Conservation (phyloP, 2,329 filamentous ascomycete genomes). For the Endoconidiophora laricicola region DNA sequence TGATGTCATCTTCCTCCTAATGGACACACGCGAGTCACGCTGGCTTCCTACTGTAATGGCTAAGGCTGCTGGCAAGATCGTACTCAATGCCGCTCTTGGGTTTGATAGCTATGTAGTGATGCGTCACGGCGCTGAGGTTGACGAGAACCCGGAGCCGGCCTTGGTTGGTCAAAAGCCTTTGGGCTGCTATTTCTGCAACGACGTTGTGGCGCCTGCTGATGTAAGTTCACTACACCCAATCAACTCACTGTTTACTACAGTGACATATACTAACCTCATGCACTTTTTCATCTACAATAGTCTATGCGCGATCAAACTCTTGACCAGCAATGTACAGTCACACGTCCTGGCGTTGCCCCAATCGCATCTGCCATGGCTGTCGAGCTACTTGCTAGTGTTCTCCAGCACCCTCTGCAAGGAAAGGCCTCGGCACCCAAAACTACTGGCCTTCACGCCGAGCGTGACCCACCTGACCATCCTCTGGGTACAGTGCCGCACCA, state of each 20-base stretch:
- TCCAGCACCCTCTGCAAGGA: slow-evolving; percentile 68
- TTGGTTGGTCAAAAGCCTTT: slow-evolving; percentile 51
- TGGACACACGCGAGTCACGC: slow-evolving; percentile 86
- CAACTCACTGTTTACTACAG: slow-evolving; percentile 8
- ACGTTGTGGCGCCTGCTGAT: slow-evolving; percentile 86
- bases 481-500: slow-evolving; percentile 63
- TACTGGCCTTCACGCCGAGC: slow-evolving; percentile 28
- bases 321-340: slow-evolving; percentile 96
- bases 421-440: slow-evolving; percentile 41
- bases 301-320: slow-evolving; percentile 88
- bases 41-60: slow-evolving; percentile 96
- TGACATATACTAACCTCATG: slow-evolving; percentile 14
- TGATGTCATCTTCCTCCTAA: slow-evolving; percentile 87
- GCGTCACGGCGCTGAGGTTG: slow-evolving; percentile 63
- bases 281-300: slow-evolving; percentile 25
- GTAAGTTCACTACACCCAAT: slow-evolving; percentile 36
- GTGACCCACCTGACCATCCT: slow-evolving; percentile 40
- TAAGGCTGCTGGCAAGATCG: slow-evolving; percentile 81
- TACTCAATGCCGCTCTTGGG: slow-evolving; percentile 88
- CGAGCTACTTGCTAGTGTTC: slow-evolving; percentile 69
- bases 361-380: slow-evolving; percentile 85
- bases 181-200: slow-evolving; percentile 97
- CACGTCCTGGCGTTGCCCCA: slow-evolving; percentile 76
- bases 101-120: slow-evolving; percentile 97
- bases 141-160: slow-evolving; percentile 30